Evolutionary conservation across 768 basidiomycete species (phyloP), one percentile per base, ranked within the genome.

Genomic region (Lactifluus hygrophoroides): DNA sequence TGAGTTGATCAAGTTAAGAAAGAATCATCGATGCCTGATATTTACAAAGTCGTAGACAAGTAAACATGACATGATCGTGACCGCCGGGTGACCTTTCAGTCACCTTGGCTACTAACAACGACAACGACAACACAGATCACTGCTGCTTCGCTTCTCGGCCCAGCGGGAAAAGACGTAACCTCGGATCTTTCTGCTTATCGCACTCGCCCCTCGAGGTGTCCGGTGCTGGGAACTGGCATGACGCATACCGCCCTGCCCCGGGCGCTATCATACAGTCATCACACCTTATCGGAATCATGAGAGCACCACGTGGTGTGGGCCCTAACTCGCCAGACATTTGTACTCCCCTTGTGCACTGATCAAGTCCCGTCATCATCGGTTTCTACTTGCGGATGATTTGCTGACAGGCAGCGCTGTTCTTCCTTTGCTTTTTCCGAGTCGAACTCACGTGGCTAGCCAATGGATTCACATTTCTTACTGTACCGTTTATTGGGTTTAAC

Each of bases 11-110:
- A 38, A 38, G 54, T 55, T 17, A 55, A 55, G 54, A 47, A 38
- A 56, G 55, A 42, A 30, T 32, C 55, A 56, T 56, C 46, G 55
- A 56, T 49, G 46, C 23, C 37, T 1, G 44, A 23, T 6, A 25
- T 43, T 21, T 43, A 43, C 42, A 38, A 35, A 38, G 25, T n/a
- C 6, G 19, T 30, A 23, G 38, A 21, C 34, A 19, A 28, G 28
- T 21, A n/a, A 19, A 32, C n/a, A 28, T 30, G 51, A 52, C 40
- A 52, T 42, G 38, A 42, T 50, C 23, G 25, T 52, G n/a, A n/a
- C 11, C 28, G 38, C n/a, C 35, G 21, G 32, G 19, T 23, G 52
- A 53, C 30, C n/a, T 30, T 19, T 19, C 19, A 21, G 30, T 49
- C 34, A 47, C 46, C 50, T 27, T 25, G 5, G 16, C 50, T 38